Percentiles rank a stretch among this genome's conserved stretches.
phyloP scores from a whole-genome alignment of 2,329 filamentous ascomycete genomes.

The Annulohypoxylon truncatum region DNA sequence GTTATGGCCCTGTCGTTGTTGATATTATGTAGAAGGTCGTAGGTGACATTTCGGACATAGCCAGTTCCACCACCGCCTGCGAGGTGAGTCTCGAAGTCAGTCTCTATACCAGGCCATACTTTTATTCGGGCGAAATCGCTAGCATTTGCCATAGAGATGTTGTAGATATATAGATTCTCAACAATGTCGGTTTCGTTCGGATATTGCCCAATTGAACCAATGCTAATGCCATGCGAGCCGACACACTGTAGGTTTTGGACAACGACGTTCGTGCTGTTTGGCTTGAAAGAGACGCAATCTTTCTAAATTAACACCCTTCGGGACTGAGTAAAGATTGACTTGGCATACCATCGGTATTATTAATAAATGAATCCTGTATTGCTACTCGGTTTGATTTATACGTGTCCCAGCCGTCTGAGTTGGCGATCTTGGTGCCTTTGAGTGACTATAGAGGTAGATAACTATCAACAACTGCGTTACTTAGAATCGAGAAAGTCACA shows the following conservation, averaged over 20 bases:
- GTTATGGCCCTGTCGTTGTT: conserved; percentile 75
- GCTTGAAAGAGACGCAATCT: conserved; percentile 80
- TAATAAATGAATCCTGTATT: conserved; percentile 73
- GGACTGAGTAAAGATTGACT: background rate
- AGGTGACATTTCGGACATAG: conserved; percentile 74
- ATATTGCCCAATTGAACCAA: conserved; percentile 79
- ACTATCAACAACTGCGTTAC: conserved; percentile 1
- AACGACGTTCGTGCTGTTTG: conserved; percentile 75
- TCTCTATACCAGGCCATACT: conserved; percentile 72
- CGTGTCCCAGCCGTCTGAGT: conserved; percentile 75
- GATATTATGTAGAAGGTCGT: conserved; percentile 68
- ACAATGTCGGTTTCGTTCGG: conserved; percentile 72
- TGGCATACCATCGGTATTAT: conserved; percentile 68
- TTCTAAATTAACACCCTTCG: conserved; percentile 5
- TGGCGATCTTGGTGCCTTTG: conserved; percentile 65
- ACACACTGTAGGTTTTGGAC: conserved; percentile 76
- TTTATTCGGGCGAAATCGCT: conserved; percentile 78
- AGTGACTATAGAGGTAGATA: conserved; percentile 35
- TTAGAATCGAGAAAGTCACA: background rate
- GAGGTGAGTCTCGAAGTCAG: conserved; percentile 68
- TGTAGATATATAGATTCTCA: conserved; percentile 74
- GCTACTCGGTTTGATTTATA: conserved; percentile 71
- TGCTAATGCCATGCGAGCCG: conserved; percentile 77
- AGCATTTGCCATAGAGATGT: conserved; percentile 68
- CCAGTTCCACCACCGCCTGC: conserved; percentile 72